Conservation (phyloP, 164 flowering plant species). For the Kalanchoe fedtschenkoi region DNA sequence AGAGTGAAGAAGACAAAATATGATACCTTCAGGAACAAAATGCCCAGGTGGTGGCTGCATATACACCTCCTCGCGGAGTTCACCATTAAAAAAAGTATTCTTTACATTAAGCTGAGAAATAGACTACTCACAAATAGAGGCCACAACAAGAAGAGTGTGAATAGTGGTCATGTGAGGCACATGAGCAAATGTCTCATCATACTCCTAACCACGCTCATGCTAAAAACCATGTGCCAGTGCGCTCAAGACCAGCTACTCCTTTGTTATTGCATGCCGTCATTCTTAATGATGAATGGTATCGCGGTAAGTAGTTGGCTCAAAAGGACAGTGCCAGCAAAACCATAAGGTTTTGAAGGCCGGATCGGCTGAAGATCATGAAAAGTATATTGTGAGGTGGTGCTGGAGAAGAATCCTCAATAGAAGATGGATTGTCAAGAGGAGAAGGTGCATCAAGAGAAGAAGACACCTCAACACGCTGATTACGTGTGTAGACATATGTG, state of each 20-base stretch:
- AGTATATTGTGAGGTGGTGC: too few species aligned
- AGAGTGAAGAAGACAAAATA: neutral
- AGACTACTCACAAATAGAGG: neutral
- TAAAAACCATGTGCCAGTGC: neutral
- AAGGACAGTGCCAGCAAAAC: neutral
- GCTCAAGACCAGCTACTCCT: too few species aligned
- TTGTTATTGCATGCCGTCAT: too few species aligned
- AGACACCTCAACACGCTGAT: too few species aligned
- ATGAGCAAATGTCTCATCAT: conserved; percentile 2
- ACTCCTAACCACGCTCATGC: neutral
- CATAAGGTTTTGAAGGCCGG: neutral
- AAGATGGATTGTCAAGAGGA: too few species aligned
- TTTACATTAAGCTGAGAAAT: conserved; percentile 1
- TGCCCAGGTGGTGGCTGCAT: neutral
- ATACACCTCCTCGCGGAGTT: neutral
- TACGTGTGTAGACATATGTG: too few species aligned
- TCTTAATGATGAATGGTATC: too few species aligned
- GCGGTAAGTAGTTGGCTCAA: conserved; percentile 2
- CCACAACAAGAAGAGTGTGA: neutral
- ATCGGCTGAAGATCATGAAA: too few species aligned
- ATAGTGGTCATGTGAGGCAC: neutral
- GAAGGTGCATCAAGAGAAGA: too few species aligned
- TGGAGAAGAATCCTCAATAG: too few species aligned
- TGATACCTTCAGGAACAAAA: neutral
- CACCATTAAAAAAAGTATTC: conserved; percentile 1